phyloP scores from a whole-genome alignment of 805 yeast species.

The Kazachstania viticola region DNA sequence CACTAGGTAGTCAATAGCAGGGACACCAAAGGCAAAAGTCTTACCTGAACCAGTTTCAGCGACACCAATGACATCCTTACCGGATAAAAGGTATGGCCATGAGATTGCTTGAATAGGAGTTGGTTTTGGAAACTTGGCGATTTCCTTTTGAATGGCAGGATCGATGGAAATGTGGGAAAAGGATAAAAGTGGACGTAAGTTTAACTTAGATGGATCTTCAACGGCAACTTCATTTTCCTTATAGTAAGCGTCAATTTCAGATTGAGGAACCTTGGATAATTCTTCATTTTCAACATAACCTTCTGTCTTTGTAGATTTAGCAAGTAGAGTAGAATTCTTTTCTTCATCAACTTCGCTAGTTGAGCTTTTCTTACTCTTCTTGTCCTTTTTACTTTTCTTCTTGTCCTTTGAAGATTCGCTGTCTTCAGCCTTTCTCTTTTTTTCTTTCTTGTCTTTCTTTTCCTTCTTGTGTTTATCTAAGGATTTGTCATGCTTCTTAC shows the following conservation, averaged over 20 bases:
- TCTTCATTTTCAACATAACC: conserved; percentile 19
- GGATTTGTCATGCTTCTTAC: conserved; percentile 23
- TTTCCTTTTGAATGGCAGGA: conserved; percentile 42
- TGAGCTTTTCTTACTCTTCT: conserved; percentile 23
- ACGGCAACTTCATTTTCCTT: conserved; percentile 65
- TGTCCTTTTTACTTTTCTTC: conserved; percentile 24
- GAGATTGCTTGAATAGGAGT: conserved; percentile 92
- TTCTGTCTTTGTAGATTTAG: conserved; percentile 7
- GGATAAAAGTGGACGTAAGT: conserved; percentile 55
- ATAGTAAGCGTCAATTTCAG: conserved; percentile 52
- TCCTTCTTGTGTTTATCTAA: conserved; percentile 18
- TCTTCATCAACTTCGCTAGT: conserved; percentile 15
- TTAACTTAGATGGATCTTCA: conserved; percentile 49
- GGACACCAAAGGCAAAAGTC: conserved; percentile 94
- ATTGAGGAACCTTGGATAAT: conserved; percentile 33
- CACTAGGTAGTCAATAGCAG: conserved; percentile 70
- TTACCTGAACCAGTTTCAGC: conserved; percentile 99
- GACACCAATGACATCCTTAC: conserved; percentile 86
- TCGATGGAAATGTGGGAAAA: conserved; percentile 53
- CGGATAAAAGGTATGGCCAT: conserved; percentile 80
- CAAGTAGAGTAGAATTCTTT: conserved; percentile 21
- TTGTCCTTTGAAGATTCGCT: conserved; percentile 23
- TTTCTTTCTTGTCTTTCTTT: conserved; percentile 30
- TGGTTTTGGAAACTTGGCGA: conserved; percentile 73
- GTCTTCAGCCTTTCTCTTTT: conserved; percentile 30